phyloP scores from a whole-genome alignment of 2,329 filamentous ascomycete species.

The Graphilbum fragrans region DNA sequence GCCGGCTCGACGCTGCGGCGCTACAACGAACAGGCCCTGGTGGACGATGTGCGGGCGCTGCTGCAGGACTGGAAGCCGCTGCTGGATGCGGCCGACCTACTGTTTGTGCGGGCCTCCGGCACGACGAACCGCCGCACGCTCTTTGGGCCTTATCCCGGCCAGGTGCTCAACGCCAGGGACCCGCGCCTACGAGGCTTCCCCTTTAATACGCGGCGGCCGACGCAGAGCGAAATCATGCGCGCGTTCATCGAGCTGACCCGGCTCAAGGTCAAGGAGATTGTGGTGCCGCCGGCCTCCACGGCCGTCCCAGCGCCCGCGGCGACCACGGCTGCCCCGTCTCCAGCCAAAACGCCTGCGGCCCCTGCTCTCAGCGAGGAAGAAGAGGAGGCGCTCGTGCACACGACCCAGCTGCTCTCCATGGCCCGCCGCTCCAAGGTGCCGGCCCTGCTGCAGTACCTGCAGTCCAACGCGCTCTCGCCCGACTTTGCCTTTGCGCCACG shows the following conservation, averaged over 20 bases:
- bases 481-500: conserved; percentile 48
- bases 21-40: conserved; percentile 86
- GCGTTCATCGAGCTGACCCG: conserved; percentile 89
- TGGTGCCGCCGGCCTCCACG: conserved; percentile 26
- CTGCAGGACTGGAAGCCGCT: conserved; percentile 74
- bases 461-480: conserved; percentile 52
- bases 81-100: conserved; percentile 70
- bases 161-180: conserved; percentile 71
- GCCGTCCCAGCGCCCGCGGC: conserved; percentile 19
- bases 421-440: conserved; percentile 85
- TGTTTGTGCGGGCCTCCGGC: conserved; percentile 86
- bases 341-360: conserved; percentile 33
- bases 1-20: conserved; percentile 81
- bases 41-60: conserved; percentile 75
- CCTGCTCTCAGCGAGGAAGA: conserved; percentile 71
- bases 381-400: conserved; percentile 71
- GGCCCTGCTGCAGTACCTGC: conserved; percentile 72
- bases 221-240: conserved; percentile 87
- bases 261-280: conserved; percentile 70
- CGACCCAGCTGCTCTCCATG: conserved; percentile 75
- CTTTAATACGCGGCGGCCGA: conserved; percentile 83
- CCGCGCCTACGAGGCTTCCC: conserved; percentile 75
- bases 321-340: conserved; percentile 30
- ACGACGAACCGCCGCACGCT: conserved; percentile 75
- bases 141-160: conserved; percentile 83